A percentile compares a stretch with the other conserved stretches of the same genome.
Conservation (phyloP, 257 asterid species). For the Solanum chilense region DNA sequence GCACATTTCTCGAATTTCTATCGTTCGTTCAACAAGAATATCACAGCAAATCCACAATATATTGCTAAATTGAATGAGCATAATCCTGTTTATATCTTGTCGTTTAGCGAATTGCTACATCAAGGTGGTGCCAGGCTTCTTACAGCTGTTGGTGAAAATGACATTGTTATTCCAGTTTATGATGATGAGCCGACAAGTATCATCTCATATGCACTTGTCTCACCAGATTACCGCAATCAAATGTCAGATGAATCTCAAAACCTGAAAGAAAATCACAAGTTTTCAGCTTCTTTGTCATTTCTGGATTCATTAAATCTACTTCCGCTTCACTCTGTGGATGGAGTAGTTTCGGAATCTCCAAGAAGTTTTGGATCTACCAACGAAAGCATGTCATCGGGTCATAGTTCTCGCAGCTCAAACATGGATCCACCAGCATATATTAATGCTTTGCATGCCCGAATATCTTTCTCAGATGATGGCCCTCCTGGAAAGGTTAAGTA, state of each 20-base stretch:
- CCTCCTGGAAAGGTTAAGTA: slow-evolving; percentile 70
- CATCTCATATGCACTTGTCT: slow-evolving; percentile 67
- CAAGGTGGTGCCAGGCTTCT: slow-evolving; percentile 66
- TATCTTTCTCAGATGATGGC: slow-evolving; percentile 52
- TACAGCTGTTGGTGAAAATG: slow-evolving; percentile 57
- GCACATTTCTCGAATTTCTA: slow-evolving; percentile 63
- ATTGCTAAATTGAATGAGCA: slow-evolving; percentile 45
- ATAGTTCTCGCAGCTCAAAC: slow-evolving; percentile 44
- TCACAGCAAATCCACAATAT: slow-evolving; percentile 35
- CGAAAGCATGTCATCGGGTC: slow-evolving; percentile 40
- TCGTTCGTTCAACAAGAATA: slow-evolving; percentile 51
- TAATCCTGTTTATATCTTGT: slow-evolving; percentile 58
- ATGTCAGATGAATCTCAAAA: slow-evolving; percentile 52
- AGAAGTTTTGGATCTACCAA: slow-evolving; percentile 58
- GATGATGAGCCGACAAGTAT: slow-evolving; percentile 96
- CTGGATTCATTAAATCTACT: slow-evolving; percentile 36
- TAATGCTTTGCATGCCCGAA: slow-evolving; percentile 60
- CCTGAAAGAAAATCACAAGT: slow-evolving; percentile 27
- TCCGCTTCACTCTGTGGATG: slow-evolving; percentile 52
- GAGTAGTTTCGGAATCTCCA: slow-evolving; percentile 39
- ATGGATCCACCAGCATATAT: slow-evolving; percentile 51
- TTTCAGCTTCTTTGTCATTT: slow-evolving; percentile 17
- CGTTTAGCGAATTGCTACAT: slow-evolving; percentile 49
- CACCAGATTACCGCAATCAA: slow-evolving; percentile 46
- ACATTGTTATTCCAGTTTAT: slow-evolving; percentile 63